Conservation (phyloP, 768 basidiomycete genomes). For the Naganishia vaughanmartiniae region DNA sequence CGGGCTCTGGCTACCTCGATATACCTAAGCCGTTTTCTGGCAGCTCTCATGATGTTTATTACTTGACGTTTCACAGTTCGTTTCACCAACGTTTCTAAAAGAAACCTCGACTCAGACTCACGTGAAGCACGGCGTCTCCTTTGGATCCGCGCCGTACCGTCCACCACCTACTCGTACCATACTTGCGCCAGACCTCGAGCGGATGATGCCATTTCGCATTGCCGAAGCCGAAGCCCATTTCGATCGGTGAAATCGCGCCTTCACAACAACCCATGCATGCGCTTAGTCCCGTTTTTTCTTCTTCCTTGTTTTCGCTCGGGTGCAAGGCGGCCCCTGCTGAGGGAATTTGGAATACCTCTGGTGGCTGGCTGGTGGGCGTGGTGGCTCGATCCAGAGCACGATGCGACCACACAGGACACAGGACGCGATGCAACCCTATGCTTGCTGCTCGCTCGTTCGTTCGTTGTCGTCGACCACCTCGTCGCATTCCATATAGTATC, state of each 20-base stretch:
- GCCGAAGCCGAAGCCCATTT: not conserved
- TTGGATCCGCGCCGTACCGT: constrained; percentile 17
- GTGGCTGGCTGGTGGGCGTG: constrained; percentile 2
- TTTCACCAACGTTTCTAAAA: constrained; percentile 4
- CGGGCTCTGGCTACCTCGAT: too few species aligned
- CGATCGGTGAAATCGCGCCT: constrained; percentile 19
- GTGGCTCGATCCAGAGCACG: constrained; percentile 9
- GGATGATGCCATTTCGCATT: constrained; percentile 1
- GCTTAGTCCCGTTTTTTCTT: constrained; percentile 4
- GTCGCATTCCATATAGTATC: not conserved
- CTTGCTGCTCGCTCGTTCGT: not conserved
- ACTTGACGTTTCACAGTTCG: too few species aligned
- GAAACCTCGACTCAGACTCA: too few species aligned
- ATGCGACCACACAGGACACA: not conserved
- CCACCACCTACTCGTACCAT: not conserved
- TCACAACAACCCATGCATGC: not conserved
- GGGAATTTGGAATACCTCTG: constrained; percentile 1
- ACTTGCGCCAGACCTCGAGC: not conserved
- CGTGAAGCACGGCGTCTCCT: not conserved
- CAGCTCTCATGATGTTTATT: too few species aligned
- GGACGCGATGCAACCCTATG: constrained; percentile 4
- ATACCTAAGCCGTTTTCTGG: too few species aligned
- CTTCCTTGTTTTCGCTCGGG: constrained; percentile 7
- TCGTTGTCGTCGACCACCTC: not conserved
- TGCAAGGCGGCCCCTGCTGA: not conserved